These are phyloP conservation scores for Aspergillus puulaauensis DNA, from an alignment of 2,329 filamentous ascomycete genomes.

Conservation along the genomic window DNA sequence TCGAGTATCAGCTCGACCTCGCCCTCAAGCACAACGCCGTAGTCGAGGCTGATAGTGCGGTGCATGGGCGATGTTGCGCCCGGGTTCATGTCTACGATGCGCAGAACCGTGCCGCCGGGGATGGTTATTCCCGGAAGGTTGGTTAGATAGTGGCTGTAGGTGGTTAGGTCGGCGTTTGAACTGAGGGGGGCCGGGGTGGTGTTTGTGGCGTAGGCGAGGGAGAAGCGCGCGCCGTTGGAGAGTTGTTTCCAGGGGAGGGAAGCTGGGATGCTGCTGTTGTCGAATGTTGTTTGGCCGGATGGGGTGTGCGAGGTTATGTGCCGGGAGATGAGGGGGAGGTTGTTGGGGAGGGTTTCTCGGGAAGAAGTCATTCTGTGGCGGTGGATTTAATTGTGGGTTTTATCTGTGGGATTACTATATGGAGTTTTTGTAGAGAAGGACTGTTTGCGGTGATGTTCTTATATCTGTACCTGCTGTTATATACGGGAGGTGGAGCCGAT, in stretches of 20 bases:
- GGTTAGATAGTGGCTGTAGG: constrained; percentile 46
- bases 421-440: too few species aligned
- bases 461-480: too few species aligned
- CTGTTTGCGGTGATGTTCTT: too few species aligned
- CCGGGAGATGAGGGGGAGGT: constrained; percentile 33
- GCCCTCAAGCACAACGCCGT: constrained; percentile 34
- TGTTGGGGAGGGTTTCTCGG: background rate
- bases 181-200: constrained; percentile 49
- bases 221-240: constrained; percentile 47
- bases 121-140: constrained; percentile 52
- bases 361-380: too few species aligned
- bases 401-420: too few species aligned
- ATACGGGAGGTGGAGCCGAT: too few species aligned
- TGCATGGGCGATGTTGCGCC: constrained; percentile 48
- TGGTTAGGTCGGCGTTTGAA: constrained; percentile 46
- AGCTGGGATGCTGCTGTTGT: constrained; percentile 21
- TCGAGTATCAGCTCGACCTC: constrained; percentile 7
- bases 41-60: constrained; percentile 52
- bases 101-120: constrained; percentile 43
- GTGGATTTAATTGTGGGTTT: too few species aligned
- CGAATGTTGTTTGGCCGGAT: constrained; percentile 37
- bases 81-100: constrained; percentile 46
- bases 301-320: constrained; percentile 36
- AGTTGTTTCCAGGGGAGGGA: constrained; percentile 20
- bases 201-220: constrained; percentile 51